These are phyloP conservation scores for Euclidium syriacum DNA, from an alignment of 345 rosid species.

Conservation along the genomic window DNA sequence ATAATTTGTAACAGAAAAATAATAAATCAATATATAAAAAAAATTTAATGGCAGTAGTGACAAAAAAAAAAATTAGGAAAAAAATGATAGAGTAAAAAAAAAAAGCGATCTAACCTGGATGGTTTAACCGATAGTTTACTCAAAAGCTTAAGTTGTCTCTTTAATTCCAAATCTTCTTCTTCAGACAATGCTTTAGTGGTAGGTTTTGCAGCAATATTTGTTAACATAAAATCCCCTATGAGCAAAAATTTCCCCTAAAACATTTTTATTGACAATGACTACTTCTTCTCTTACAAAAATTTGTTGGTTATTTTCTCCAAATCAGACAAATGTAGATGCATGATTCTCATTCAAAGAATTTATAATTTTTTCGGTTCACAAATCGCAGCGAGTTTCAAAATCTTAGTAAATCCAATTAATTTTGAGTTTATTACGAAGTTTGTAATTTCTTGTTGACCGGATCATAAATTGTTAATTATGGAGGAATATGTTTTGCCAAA, in stretches of 20 bases:
- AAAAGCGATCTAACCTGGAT: slow-evolving; percentile 11
- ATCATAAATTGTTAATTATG: neutral
- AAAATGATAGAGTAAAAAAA: neutral
- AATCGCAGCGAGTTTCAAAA: neutral
- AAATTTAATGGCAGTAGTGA: neutral
- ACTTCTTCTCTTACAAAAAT: neutral
- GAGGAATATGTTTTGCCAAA: neutral
- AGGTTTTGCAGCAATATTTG: neutral
- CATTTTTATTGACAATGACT: neutral
- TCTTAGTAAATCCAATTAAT: neutral
- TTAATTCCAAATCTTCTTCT: slow-evolving; percentile 31
- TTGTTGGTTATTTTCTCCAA: neutral
- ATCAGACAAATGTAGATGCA: neutral
- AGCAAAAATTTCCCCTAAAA: neutral
- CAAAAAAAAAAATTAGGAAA: neutral
- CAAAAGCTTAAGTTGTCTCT: slow-evolving; percentile 22
- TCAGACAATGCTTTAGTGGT: slow-evolving; percentile 6
- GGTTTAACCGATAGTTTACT: slow-evolving; percentile 25
- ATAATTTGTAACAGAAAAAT: no score
- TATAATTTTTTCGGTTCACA: neutral
- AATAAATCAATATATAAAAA: neutral
- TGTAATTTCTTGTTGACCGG: neutral
- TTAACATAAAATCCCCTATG: neutral
- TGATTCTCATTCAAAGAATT: neutral
- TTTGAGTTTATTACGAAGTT: neutral